Evolutionary conservation across 2,329 filamentous ascomycete genomes (phyloP), one percentile per base, ranked within the genome.

Genomic region (Hypoxylon rubiginosum): DNA sequence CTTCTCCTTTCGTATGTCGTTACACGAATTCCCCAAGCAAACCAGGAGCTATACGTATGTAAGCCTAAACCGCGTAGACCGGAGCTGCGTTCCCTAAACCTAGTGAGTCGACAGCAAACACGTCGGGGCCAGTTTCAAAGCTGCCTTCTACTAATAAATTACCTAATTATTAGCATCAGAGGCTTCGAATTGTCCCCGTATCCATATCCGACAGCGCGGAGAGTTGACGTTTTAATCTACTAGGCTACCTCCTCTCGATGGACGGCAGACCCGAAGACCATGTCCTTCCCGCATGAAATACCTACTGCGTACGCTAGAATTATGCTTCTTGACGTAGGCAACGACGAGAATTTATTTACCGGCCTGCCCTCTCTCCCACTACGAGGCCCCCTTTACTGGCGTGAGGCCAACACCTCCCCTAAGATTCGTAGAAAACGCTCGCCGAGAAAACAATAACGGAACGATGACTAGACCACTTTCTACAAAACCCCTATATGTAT

Each of bases 31-130:
- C 54, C 32, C 11, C 30, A 17, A 28, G 24, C 48, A 63, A 58
- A 63, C 39, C 26, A 46, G 10, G 2, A 17, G 28, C 21, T 24
- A 24, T 24, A 4, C 21, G 21, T 24, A 54, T 41, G 28, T 49
- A 30, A 26, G 45, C 2, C 4, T 10, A 30, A 15, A 11, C 17
- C n/a, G n/a, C 39, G 17, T 8, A 43, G 39, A 21, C 39, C n/a
- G 39, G 39, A 43, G 10, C 39, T 19, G 39, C 39, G 9, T 9
- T 30, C 28, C 6, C 28, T 6, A 8, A 43, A 17, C 39, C 36
- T 10, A 34, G 48, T 58, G 34, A 53, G 28, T 62, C 17, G 21
- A 53, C 24, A 53, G 53, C 53, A 58, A 58, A 62, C 60, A 48
- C 13, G 10, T 10, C 53, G 26, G 15, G 39, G 8, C 19, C 19